Percentiles rank a stretch among this genome's conserved stretches.
These are phyloP conservation scores for Spathaspora sp. DNA, from an alignment of 1,139 yeast genomes.

Conservation along the genomic window DNA sequence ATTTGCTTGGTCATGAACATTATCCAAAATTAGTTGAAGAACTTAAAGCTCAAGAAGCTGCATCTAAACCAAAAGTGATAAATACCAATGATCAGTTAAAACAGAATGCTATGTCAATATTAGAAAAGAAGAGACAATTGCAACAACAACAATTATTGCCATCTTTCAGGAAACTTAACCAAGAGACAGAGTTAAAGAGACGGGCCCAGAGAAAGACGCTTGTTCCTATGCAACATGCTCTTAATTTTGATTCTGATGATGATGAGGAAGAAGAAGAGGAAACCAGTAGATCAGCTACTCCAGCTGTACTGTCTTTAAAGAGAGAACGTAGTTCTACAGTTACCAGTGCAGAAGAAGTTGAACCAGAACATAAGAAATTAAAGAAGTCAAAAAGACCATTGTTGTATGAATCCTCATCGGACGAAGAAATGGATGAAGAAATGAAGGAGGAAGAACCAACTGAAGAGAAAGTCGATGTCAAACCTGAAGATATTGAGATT, in stretches of 20 bases:
- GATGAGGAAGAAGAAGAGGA: conserved; percentile 37
- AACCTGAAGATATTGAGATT: conserved; percentile 14
- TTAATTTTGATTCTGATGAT: conserved; percentile 54
- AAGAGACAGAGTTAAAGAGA: conserved; percentile 17
- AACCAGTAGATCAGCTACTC: conserved; percentile 41
- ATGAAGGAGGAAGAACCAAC: conserved; percentile 6
- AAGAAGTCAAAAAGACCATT: conserved; percentile 24
- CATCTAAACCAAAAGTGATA: conserved; percentile 20
- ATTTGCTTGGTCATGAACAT: conserved; percentile 57
- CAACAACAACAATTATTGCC: conserved; percentile 33
- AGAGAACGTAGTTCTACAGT: conserved; percentile 31
- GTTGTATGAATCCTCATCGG: conserved; percentile 32
- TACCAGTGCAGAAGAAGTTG: conserved; percentile 34
- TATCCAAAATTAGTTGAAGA: conserved; percentile 56
- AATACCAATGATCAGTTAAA: conserved; percentile 18
- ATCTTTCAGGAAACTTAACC: conserved; percentile 44
- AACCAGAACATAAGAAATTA: conserved; percentile 19
- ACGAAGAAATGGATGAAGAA: conserved; percentile 26
- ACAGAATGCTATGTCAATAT: conserved; percentile 28
- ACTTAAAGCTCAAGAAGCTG: conserved; percentile 36
- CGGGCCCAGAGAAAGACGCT: conserved; percentile 25
- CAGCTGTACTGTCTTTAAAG: conserved; percentile 28
- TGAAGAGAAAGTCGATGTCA: conserved; percentile 9
- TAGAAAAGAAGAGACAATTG: conserved; percentile 25
- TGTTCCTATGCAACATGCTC: conserved; percentile 72